phyloP scores from a whole-genome alignment of 805 yeast genomes.

The Yueomyces sinensis region DNA sequence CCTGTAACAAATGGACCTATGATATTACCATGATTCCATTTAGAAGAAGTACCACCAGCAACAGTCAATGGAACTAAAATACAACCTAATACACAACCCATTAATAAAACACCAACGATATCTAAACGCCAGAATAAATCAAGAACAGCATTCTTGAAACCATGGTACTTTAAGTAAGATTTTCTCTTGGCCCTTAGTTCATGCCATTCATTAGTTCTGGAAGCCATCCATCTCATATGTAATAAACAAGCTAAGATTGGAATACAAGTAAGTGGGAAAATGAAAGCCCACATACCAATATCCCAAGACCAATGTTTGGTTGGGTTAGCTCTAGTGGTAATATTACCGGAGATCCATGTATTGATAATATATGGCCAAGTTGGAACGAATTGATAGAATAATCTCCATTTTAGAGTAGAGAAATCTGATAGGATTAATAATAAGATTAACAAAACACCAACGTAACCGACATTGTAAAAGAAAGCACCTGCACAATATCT shows the following conservation, averaged over 20 bases:
- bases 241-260: constrained; percentile 33
- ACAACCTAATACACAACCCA: constrained; percentile 44
- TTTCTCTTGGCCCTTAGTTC: constrained; percentile 15
- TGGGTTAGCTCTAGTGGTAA: constrained; percentile 26
- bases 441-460: constrained; percentile 41
- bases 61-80: constrained; percentile 56
- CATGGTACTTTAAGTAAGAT: constrained; percentile 4
- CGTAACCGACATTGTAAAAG: constrained; percentile 34
- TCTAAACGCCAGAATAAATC: constrained; percentile 48
- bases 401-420: constrained; percentile 53
- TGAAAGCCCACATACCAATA: constrained; percentile 49
- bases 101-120: constrained; percentile 42
- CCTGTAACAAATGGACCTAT: constrained; percentile 55
- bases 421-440: constrained; percentile 49
- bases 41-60: constrained; percentile 40
- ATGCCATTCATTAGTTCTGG: constrained; percentile 26
- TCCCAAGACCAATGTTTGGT: constrained; percentile 34
- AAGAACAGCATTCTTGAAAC: constrained; percentile 17
- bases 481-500: constrained; percentile 45
- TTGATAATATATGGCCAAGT: constrained; percentile 57
- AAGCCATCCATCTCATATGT: constrained; percentile 36
- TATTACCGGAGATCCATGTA: constrained; percentile 56
- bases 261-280: constrained; percentile 37
- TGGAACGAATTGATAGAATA: constrained; percentile 45
- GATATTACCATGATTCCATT: constrained; percentile 45